phyloP scores from a whole-genome alignment of 345 rosid species.

The Arabidopsis thaliana region TAIR10.1 NC_003076.8:8968001-8968500 shows the following conservation, averaged over 20 bases:
- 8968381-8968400: constrained; percentile 17
- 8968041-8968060: too few relatives aligned
- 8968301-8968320: constrained; percentile 99
- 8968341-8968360: too few relatives aligned
- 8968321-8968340: too few relatives aligned
- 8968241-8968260: constrained; percentile 97
- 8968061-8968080: constrained; percentile 70
- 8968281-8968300: constrained; percentile 94
- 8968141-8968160: constrained; percentile 91
- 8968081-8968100: constrained; percentile 96
- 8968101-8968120: constrained; percentile 97
- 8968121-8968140: constrained; percentile 92
- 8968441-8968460: constrained; percentile 99
- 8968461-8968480: constrained; percentile 97
- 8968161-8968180: constrained; percentile 99
- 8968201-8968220: constrained; percentile 99
- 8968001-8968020: neutral
- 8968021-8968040: too few relatives aligned
- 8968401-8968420: constrained; percentile 98
- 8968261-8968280: constrained; percentile 99
- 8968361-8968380: too few relatives aligned
- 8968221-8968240: constrained; percentile 90
- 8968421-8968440: constrained; percentile 99
- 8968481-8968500: constrained; percentile 99
- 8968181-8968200: constrained; percentile 96